A percentile compares a stretch with the other conserved stretches of the same genome.
phyloP scores from a whole-genome alignment of 179 eudicot genomes.

The Beta macrorhiza region DNA sequence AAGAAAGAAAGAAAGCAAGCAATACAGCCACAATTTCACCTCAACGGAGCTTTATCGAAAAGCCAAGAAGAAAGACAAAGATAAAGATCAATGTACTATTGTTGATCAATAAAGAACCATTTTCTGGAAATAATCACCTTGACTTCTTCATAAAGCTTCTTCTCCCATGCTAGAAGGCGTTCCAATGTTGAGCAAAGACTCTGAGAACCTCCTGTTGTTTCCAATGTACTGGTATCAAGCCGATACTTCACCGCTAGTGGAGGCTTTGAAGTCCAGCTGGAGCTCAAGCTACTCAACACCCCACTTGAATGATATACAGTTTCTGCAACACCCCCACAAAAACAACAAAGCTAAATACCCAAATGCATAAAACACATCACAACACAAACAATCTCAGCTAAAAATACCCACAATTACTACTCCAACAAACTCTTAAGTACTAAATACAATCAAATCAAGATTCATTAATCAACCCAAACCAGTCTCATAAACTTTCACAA shows the following conservation, averaged over 20 bases:
- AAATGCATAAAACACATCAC: neutral
- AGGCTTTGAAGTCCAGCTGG: slow-evolving; percentile 91
- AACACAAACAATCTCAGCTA: neutral
- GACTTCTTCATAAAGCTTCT: slow-evolving; percentile 86
- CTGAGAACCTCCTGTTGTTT: slow-evolving; percentile 54
- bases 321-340: slow-evolving; percentile 47
- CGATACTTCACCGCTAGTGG: slow-evolving; percentile 79
- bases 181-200: slow-evolving; percentile 88
- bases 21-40: slow-evolving; percentile 16
- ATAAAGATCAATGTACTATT: neutral
- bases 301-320: slow-evolving; percentile 95
- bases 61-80: slow-evolving; percentile 12
- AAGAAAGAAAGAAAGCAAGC: slow-evolving; percentile 15
- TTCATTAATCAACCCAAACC: neutral
- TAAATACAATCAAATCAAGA: neutral
- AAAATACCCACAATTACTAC: neutral
- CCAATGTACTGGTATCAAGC: slow-evolving; percentile 65
- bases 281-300: slow-evolving; percentile 79
- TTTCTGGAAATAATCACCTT: slow-evolving; percentile 45
- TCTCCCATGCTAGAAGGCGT: slow-evolving; percentile 95
- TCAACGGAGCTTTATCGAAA: slow-evolving; percentile 25
- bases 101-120: slow-evolving; percentile 7
- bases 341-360: neutral
- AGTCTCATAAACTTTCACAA: neutral
- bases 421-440: neutral